Conservation (phyloP, 805 yeast genomes). For the Barnettozyma pratensis region DNA sequence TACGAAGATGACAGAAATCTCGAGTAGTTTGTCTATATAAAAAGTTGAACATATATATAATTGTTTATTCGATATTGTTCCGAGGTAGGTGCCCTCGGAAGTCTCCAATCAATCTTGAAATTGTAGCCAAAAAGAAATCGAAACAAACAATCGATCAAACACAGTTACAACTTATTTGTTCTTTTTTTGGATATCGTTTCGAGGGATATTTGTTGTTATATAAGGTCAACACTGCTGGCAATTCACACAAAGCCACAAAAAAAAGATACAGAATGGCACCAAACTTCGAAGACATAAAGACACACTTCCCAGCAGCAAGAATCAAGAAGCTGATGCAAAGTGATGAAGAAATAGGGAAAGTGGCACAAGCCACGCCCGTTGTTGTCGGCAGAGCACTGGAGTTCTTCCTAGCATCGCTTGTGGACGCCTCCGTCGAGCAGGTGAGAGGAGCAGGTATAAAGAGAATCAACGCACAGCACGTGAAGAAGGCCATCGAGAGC, state of each 20-base stretch:
- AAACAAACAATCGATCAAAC: background rate
- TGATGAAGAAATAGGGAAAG: slow-evolving; percentile 97
- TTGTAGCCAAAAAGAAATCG: background rate
- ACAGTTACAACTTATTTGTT: no score
- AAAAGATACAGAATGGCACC: slow-evolving; percentile 12
- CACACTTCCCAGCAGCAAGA: slow-evolving; percentile 89
- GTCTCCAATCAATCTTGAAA: no score
- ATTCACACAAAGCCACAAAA: no score
- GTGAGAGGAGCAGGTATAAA: slow-evolving; percentile 72
- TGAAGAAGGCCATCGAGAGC: slow-evolving; percentile 74
- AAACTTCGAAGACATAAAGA: slow-evolving; percentile 46
- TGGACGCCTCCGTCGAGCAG: slow-evolving; percentile 74
- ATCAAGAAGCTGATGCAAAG: slow-evolving; percentile 96
- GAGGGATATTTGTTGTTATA: no score
- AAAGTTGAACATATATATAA: no score
- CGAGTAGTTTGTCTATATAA: slow-evolving; percentile 1
- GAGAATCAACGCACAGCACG: slow-evolving; percentile 76
- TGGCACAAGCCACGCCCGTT: slow-evolving; percentile 98
- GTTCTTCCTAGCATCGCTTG: slow-evolving; percentile 83
- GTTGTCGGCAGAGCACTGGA: slow-evolving; percentile 95
- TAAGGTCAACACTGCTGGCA: no score
- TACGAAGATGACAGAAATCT: slow-evolving; percentile 14
- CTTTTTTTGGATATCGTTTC: no score
- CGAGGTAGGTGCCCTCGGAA: no score
- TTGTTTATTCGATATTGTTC: no score